Base-by-base conservation (phyloP, 805 yeast genomes). In the Lachancea nothofagi region DNA sequence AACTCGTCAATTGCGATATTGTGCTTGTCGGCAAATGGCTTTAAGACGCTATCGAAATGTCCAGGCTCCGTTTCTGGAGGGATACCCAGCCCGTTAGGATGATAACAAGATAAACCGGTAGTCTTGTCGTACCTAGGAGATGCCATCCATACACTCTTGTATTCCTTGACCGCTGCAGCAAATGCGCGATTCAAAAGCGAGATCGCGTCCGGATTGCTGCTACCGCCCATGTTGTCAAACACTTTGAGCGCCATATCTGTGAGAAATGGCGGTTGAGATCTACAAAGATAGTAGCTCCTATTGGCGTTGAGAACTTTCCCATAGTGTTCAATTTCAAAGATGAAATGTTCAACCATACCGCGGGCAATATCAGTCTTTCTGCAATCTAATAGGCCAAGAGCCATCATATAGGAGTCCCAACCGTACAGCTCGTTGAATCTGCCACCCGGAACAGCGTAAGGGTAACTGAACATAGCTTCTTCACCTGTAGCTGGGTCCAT, bases 381-480 rank as follows among this genome's bases (percentile, higher is more conserved):
- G 54, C 83, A 83, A 20, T 75, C 72, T 19, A 93, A 59, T 29
- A 93, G 69, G 1, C 97, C 98, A 18, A 88, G 62, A 0, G 93
- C 76, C 57, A 82, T 88, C 82, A 93, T 84, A 57, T 93, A 90
- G 2, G 96, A 87, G 61, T 90, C 98, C 98, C 98, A 90, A 12
- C 97, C 98, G 55, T 93, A 90, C 43, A 88, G 73, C 64, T 90
- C 98, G 65, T 93, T 93, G 64, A 90, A 90, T 47, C 98, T 70
- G 17, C 98, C 97, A 13, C 98, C 98, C 1, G 98, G 98, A 18
- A 90, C 97, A 13, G 86, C 83, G 61, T 90, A 90, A 0, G 95
- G 96, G 53, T 74, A 78, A 15, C 88, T 86, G 28, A 73, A 67
- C 33, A 82, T 51, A 10, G 72, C 68, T 13, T 55, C 57, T 29